These are phyloP conservation scores for Coniferiporia weirii DNA, from an alignment of 1,284 basidiomycete species.

Conservation along the genomic window DNA sequence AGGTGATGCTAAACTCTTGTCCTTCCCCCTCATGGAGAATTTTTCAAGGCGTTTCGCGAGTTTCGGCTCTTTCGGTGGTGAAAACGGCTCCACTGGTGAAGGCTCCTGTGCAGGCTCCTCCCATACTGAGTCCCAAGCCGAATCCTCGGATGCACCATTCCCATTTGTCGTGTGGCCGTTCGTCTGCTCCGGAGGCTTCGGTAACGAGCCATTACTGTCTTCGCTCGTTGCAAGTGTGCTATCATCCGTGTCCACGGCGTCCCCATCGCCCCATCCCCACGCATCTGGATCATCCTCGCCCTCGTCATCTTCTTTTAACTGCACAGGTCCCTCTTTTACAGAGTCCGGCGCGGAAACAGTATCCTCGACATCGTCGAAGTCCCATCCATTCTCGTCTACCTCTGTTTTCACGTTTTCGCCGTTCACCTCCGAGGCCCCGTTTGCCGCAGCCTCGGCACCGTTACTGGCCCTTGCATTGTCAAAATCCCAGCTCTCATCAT, in stretches of 20 bases:
- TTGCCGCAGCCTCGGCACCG: slow-evolving; percentile 20
- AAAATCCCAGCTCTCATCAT: slow-evolving; percentile 35
- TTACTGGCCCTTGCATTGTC: slow-evolving; percentile 24
- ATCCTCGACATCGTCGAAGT: slow-evolving; percentile 29
- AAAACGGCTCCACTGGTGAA: slow-evolving; percentile 24
- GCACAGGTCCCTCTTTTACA: slow-evolving; percentile 1
- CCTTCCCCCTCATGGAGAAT: slow-evolving; percentile 48
- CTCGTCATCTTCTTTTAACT: slow-evolving; percentile 11
- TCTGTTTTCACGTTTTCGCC: slow-evolving; percentile 9
- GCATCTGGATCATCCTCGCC: slow-evolving; percentile 41
- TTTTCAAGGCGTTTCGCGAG: slow-evolving; percentile 54
- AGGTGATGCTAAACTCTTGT: slow-evolving; percentile 25
- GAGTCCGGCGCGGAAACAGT: slow-evolving; percentile 21
- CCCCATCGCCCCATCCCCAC: slow-evolving; percentile 65
- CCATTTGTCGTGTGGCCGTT: slow-evolving; percentile 18
- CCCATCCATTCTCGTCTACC: slow-evolving; percentile 32
- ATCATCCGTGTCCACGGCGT: not conserved
- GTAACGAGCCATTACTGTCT: not conserved
- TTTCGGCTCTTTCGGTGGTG: slow-evolving; percentile 36
- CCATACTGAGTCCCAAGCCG: slow-evolving; percentile 60
- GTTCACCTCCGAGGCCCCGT: not conserved
- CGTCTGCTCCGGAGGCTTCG: slow-evolving; percentile 20
- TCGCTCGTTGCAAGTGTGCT: slow-evolving; percentile 4
- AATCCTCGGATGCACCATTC: slow-evolving; percentile 28
- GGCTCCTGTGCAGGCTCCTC: slow-evolving; percentile 32